Conservation (phyloP, 140 eudicot species). For the Cichorium intybus region DNA sequence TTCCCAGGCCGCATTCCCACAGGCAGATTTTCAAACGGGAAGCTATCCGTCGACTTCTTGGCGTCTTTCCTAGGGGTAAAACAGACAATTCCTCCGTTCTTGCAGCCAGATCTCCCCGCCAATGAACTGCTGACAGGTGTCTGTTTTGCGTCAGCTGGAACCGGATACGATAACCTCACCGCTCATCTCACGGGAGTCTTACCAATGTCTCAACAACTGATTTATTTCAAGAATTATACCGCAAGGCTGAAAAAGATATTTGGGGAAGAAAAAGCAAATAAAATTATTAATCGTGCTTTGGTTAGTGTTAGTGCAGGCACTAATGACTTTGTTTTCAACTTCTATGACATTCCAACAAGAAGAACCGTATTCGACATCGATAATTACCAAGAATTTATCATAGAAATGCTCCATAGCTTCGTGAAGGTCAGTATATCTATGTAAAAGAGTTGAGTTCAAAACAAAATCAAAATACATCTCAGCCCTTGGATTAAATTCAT, state of each 20-base stretch:
- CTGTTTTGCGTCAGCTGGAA: conserved; percentile 73
- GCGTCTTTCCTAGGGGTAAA: conserved; percentile 53
- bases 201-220: conserved; percentile 42
- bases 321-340: conserved; percentile 58
- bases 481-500: too few relatives aligned
- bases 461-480: too few relatives aligned
- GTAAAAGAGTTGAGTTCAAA: too few relatives aligned
- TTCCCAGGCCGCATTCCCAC: conserved; percentile 53
- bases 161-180: conserved; percentile 59
- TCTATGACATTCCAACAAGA: conserved; percentile 46
- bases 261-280: conserved; percentile 41
- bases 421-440: conserved; percentile 39
- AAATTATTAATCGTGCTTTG: conserved; percentile 34
- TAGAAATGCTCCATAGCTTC: conserved; percentile 35
- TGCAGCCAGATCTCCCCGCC: conserved; percentile 45
- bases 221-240: conserved; percentile 32
- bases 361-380: conserved; percentile 21
- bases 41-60: conserved; percentile 52
- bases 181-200: conserved; percentile 32
- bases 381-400: conserved; percentile 51
- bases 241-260: conserved; percentile 27
- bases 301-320: conserved; percentile 59
- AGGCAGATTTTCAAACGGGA: conserved; percentile 73
- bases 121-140: conserved; percentile 60
- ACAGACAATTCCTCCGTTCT: conserved; percentile 52